Evolutionary conservation across 1,139 yeast genomes (phyloP).

Genomic region (Torulaspora pretoriensis): DNA sequence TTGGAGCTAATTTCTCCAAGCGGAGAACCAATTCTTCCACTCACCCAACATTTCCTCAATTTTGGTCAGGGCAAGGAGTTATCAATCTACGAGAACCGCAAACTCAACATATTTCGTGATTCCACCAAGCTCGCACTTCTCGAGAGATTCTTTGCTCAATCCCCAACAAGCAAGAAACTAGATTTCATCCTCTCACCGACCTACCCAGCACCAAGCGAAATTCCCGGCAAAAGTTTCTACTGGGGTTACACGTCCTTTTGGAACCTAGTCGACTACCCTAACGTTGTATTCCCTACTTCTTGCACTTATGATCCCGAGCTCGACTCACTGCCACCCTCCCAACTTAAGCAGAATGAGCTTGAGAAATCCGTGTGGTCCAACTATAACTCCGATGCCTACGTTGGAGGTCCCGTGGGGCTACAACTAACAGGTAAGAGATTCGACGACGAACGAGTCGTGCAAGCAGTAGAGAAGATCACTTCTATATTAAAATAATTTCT

Average conservation of each 20-base stretch:
- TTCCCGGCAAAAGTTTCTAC: conserved; percentile 57
- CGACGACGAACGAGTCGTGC: conserved; percentile 52
- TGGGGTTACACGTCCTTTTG: conserved; percentile 76
- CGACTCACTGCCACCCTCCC: conserved; percentile 25
- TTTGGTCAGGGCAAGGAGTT: conserved; percentile 54
- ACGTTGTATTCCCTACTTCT: conserved; percentile 59
- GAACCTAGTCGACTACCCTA: conserved; percentile 61
- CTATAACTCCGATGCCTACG: conserved; percentile 40
- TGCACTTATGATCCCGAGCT: conserved; percentile 46
- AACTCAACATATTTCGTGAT: conserved; percentile 47
- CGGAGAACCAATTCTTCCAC: conserved; percentile 61
- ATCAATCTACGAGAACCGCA: conserved; percentile 32
- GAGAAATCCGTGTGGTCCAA: conserved; percentile 27
- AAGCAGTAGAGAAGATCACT: conserved; percentile 36
- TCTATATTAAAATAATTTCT: neutral
- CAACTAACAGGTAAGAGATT: conserved; percentile 52
- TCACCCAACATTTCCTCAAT: conserved; percentile 57
- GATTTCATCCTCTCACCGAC: conserved; percentile 69
- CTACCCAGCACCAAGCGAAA: conserved; percentile 69
- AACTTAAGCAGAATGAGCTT: conserved; percentile 23
- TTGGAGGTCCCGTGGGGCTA: conserved; percentile 51
- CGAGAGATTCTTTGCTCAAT: conserved; percentile 43
- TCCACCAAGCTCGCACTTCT: conserved; percentile 51
- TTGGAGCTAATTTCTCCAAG: conserved; percentile 49
- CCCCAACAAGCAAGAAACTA: conserved; percentile 41